Base-by-base conservation (phyloP, 305 asterid genomes). In the Solanum aculeatissimum region DNA sequence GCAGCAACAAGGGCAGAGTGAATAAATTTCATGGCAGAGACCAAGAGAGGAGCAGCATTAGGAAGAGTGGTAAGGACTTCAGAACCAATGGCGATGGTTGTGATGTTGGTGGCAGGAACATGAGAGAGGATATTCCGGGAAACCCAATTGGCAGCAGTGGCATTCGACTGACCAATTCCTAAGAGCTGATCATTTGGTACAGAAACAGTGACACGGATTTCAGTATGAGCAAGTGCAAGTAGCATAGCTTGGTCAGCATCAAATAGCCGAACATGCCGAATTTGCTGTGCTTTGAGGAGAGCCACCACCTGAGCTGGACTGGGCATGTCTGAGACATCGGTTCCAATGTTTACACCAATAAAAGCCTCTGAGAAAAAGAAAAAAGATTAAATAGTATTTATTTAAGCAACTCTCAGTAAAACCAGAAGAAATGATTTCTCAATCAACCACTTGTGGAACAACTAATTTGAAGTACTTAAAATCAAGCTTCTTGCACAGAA, bases 1-100 rank as follows among this genome's bases (percentile, higher is more conserved):
- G 89, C 77, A 19, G 88, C 89, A 29, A 87, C 89, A 1, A 87
- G 87, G 35, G 89, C 89, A 1, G 87, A 84, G 38, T 87, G 84
- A 42, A 87, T 77, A 57, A 82, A 87, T 19, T 21, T 68, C 54
- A 87, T 43, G 70, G 89, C 88, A 9, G 83, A 43, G 29, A 87
- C 89, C 2, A 87, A 71, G 65, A 87, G 69, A 13, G 88, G 87
- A 55, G 88, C 88, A 29, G 86, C 88, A 83, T 87, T 85, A 13
- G 89, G 86, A 54, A 87, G 87, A 43, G 86, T 62, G 15, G 83
- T 85, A 58, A 83, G 88, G 11, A 87, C 87, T 60, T 87, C 89
- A 18, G 87, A 84, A 2, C 89, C 89, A 4, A 87, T 86, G 53
- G 84, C 87, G 2, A 87, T 82, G 16, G 87, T 66, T 25, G 87